Evolutionary conservation across 2,329 filamentous ascomycete genomes (phyloP), one percentile per base, ranked within the genome.

Genomic region (Septoria petroselini): DNA sequence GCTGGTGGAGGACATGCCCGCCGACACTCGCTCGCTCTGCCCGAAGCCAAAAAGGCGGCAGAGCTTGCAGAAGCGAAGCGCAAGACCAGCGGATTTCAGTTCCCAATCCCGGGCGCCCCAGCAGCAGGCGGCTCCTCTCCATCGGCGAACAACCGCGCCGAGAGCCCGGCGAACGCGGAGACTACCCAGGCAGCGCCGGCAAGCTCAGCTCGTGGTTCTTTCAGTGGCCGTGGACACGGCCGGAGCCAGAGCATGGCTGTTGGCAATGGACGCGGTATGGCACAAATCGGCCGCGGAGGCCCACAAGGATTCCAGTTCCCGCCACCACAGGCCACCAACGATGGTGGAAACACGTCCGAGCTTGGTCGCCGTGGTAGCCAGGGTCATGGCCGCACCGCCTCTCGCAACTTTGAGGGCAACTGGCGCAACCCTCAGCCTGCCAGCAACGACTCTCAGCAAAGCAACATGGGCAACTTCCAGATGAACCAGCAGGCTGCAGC

Each of bases 51-150:
- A 74, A 97, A 96, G 75, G 93, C 93, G 40, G 93, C 93, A 50
- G 93, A 98, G 70, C 74, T 95, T 57, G 93, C 93, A 41, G 93
- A 98, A 73, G 91, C 95, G 76, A 96, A 96, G 75, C 81, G 91
- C 70, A 95, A 91, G 48, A 90, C 91, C 54, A 90, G 88, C 57
- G 90, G 84, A 50, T 98, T 97, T 72, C 91, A 95, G 68, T 98
- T 98, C 68, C 91, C 93, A 12, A 82, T 85, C 45, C 87, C 90
- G 41, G 81, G 80, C 40, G 78, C 84, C 56, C 75, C 80, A 45
- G 15, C 33, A 7, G 76, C 80, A 45, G 75, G 79, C 48, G 80
- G 80, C 47, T 68, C 63, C 34, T 63, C 72, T 38, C 68, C 72
- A 14, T 71, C 73, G 30, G 70, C 69, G 29, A 63, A 71, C 30